Evolutionary conservation across 495 filamentous ascomycete species (phyloP), one percentile per base, ranked within the genome.

Genomic region (Xylaria venustula): DNA sequence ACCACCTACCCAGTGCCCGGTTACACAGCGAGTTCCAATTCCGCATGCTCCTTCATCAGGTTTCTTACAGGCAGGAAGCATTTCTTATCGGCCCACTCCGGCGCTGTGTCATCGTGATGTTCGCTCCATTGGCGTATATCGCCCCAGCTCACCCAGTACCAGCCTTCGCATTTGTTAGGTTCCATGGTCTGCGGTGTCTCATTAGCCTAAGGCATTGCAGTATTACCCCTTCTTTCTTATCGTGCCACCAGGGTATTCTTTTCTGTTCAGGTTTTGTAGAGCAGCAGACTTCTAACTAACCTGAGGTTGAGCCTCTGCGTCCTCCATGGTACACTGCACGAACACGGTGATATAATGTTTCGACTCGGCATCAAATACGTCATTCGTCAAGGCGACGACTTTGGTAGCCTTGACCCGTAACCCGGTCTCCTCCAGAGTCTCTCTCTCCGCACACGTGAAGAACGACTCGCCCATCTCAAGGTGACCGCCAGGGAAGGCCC

Each of bases 261-360:
- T 11, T 41, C 34, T 36, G 12, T 19, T n/a, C 22, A 40, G 14
- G 7, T 12, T 15, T 32, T 2, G 17, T 9, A 46, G 8, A 30
- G 41, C 22, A 56, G 2, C 14, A n/a, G 17, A 15, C 1, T 52
- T n/a, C 20, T 42, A 64, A 73, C 78, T 61, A 54, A 88, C 84
- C 76, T 76, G 32, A 1, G 86, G 83, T 59, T 81, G 64, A 26
- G 76, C 70, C 1, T 50, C 37, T 20, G 74, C 74, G 17, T 82
- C 78, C 5, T 71, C 64, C 46, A 78, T 65, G 32, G 46, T 55
- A 42, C 79, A 83, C 3, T 65, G 60, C 64, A 89, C 78, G 60
- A 87, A 90, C 15, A 89, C 65, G 1, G 88, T 90, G 40, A 89
- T 76, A 61, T 90, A 90, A 64, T 90, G 88, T 69, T 84, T 85